A percentile compares a stretch with the other conserved stretches of the same genome.
phyloP scores from a whole-genome alignment of 2,329 filamentous ascomycete genomes.

The Tolypocladium ovalisporum region DNA sequence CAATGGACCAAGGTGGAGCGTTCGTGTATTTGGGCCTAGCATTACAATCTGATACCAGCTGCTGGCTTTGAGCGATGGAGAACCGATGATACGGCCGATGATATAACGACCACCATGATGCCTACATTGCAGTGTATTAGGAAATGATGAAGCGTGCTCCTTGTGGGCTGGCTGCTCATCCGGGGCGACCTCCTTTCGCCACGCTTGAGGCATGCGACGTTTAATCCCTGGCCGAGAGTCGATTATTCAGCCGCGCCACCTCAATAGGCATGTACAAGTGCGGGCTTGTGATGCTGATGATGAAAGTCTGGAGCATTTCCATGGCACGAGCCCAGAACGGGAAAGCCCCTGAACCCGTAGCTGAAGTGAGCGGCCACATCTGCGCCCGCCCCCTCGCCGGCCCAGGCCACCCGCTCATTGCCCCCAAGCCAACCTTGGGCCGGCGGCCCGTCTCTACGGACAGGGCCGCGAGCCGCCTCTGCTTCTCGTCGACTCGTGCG shows the following conservation, averaged over 20 bases:
- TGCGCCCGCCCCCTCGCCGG: too few species aligned
- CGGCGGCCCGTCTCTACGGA: too few species aligned
- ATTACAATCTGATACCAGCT: background rate
- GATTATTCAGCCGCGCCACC: conserved; percentile 23
- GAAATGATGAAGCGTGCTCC: background rate
- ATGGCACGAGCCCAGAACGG: background rate
- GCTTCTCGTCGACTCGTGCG: too few species aligned
- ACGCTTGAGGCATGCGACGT: background rate
- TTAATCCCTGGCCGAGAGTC: conserved; percentile 11
- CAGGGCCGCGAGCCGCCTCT: too few species aligned
- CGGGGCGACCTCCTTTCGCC: background rate
- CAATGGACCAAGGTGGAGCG: background rate
- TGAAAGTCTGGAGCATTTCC: conserved; percentile 7
- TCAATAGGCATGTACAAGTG: conserved; percentile 30
- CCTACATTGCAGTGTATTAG: background rate
- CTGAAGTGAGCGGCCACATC: conserved; percentile 27
- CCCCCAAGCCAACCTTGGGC: too few species aligned
- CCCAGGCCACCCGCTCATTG: conserved; percentile 25
- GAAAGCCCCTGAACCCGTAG: conserved; percentile 26
- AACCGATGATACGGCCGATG: background rate
- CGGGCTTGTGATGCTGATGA: conserved; percentile 28
- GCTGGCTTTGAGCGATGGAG: background rate
- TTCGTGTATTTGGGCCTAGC: background rate
- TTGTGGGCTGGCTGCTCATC: background rate
- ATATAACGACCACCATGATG: background rate